A percentile compares a stretch with the other conserved stretches of the same genome.
These are phyloP conservation scores for Pichia thaimueangensis DNA, from an alignment of 805 yeast genomes.

Conservation along the genomic window DNA sequence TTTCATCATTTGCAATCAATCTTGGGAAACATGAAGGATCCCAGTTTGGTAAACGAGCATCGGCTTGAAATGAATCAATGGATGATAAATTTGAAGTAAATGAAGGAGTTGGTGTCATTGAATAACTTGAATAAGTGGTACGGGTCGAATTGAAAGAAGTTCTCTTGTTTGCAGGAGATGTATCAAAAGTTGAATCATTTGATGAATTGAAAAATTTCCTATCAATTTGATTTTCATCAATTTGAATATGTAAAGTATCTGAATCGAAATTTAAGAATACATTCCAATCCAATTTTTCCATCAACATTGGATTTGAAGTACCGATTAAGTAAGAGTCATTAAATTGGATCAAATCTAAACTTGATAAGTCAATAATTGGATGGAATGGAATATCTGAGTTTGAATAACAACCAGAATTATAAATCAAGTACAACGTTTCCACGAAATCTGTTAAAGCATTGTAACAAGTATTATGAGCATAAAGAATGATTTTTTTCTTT, in stretches of 20 bases:
- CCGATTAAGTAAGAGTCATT: conserved; percentile 50
- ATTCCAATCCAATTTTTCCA: conserved; percentile 51
- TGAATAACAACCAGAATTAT: conserved; percentile 18
- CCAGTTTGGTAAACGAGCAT: conserved; percentile 11
- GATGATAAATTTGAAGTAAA: conserved; percentile 5
- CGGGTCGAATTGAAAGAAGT: neutral
- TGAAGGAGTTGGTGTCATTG: conserved; percentile 32
- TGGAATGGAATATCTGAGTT: conserved; percentile 15
- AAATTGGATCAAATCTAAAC: conserved; percentile 41
- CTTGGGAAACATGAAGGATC: conserved; percentile 16
- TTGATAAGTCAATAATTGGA: conserved; percentile 59
- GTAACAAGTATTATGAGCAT: conserved; percentile 38
- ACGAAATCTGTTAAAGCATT: conserved; percentile 42
- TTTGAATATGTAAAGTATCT: conserved; percentile 31
- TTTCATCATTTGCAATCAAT: conserved; percentile 2
- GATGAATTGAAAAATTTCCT: conserved; percentile 4
- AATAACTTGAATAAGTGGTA: conserved; percentile 26
- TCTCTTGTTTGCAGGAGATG: neutral
- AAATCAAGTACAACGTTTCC: conserved; percentile 34
- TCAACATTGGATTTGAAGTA: conserved; percentile 60
- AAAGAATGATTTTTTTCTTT: conserved; percentile 37
- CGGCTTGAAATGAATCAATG: conserved; percentile 11
- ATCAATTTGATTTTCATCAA: conserved; percentile 6
- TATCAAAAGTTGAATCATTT: neutral
- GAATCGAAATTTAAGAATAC: conserved; percentile 53